These are phyloP conservation scores for Mucor saturninus DNA, from an alignment of 371 early-diverging fungal species.

Conservation along the genomic window DNA sequence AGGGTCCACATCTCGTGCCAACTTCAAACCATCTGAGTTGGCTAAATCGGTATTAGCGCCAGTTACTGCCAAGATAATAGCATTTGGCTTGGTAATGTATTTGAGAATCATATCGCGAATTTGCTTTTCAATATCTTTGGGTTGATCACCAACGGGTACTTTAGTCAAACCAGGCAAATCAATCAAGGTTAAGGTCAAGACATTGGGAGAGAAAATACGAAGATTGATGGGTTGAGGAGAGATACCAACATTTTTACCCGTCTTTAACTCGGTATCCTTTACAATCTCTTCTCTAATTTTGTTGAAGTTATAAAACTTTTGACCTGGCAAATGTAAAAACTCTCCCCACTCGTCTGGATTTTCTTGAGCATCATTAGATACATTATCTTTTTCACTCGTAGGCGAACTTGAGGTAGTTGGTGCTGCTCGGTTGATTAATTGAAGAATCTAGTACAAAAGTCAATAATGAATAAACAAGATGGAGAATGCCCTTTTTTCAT, in stretches of 20 bases:
- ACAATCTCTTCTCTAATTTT: conserved; percentile 95
- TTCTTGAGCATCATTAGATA: conserved; percentile 33
- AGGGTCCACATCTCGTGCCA: conserved; percentile 97
- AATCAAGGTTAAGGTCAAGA: conserved; percentile 96
- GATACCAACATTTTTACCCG: conserved; percentile 90
- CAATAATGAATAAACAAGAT: neutral
- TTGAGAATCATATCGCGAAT: conserved; percentile 97
- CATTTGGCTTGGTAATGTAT: conserved; percentile 93
- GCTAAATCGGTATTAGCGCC: conserved; percentile 98
- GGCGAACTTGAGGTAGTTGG: conserved; percentile 26
- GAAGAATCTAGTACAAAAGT: conserved; percentile 74
- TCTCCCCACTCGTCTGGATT: conserved; percentile 95
- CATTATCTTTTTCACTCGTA: conserved; percentile 13
- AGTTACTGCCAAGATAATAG: conserved; percentile 98
- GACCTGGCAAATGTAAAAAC: conserved; percentile 93
- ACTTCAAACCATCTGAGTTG: conserved; percentile 97
- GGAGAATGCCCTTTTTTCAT: neutral
- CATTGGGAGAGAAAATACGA: conserved; percentile 93
- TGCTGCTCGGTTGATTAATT: conserved; percentile 93
- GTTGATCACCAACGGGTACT: conserved; percentile 97
- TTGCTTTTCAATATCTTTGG: conserved; percentile 97
- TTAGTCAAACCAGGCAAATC: conserved; percentile 99
- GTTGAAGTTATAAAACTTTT: conserved; percentile 91
- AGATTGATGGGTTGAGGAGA: conserved; percentile 96
- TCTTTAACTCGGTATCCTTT: conserved; percentile 91